Evolutionary conservation across 495 filamentous ascomycete species (phyloP).

Genomic region (Aspergillus steynii): DNA sequence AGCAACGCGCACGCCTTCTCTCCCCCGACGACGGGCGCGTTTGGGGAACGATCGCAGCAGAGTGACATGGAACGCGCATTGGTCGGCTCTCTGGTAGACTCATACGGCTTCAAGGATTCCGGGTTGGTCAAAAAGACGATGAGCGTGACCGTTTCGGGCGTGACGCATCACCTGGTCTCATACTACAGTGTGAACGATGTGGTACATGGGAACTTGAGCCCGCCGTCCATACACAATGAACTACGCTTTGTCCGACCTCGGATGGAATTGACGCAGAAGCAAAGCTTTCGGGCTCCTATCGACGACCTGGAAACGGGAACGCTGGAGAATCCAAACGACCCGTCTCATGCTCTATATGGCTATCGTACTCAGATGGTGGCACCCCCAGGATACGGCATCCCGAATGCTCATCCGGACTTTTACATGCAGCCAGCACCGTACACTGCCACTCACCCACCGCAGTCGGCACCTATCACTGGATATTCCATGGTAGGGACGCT

Average conservation of each 20-base stretch:
- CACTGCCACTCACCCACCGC: constrained; percentile 39
- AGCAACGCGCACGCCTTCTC: constrained; percentile 41
- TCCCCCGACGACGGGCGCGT: constrained; percentile 38
- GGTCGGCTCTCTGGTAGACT: constrained; percentile 81
- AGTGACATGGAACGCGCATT: constrained; percentile 64
- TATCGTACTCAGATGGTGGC: constrained; percentile 45
- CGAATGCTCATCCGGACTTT: constrained; percentile 37
- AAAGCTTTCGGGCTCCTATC: constrained; percentile 70
- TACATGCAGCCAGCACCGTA: constrained; percentile 40
- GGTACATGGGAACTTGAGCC: constrained; percentile 57
- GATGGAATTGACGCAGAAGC: constrained; percentile 58
- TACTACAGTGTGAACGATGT: constrained; percentile 85
- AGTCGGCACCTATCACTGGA: constrained; percentile 33
- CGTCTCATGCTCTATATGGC: constrained; percentile 39
- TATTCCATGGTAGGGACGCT: constrained; percentile 40
- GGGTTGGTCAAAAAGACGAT: constrained; percentile 93
- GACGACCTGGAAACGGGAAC: constrained; percentile 56
- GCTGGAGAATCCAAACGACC: constrained; percentile 41
- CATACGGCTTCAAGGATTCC: constrained; percentile 81
- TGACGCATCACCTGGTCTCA: constrained; percentile 80
- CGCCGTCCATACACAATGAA: constrained; percentile 58
- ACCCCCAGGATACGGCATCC: constrained; percentile 38
- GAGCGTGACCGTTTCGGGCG: constrained; percentile 66
- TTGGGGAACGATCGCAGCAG: constrained; percentile 42
- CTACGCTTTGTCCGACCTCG: constrained; percentile 59